Base-by-base conservation (phyloP, 2,329 filamentous ascomycete species). In the Bertia moriformis region DNA sequence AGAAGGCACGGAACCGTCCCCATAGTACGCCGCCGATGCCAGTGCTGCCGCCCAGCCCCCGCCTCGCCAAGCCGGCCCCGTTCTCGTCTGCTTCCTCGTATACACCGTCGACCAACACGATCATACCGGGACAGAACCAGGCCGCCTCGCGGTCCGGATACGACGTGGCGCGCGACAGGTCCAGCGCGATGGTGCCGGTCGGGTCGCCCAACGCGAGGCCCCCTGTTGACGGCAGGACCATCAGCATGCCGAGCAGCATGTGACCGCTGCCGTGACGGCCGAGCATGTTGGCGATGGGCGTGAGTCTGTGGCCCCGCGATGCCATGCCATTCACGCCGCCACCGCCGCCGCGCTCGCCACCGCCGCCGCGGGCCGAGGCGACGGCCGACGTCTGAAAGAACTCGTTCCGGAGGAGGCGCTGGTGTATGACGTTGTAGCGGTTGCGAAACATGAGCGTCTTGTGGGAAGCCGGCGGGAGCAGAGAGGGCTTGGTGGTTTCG, bases 51-150 rank as follows among this genome's bases (percentile, higher is more conserved):
- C 84, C 83, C 3, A 93, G 66, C 0, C 74, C 77, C 17, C 77
- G 78, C n/a, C n/a, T n/a, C n/a, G n/a, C n/a, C n/a, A n/a, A n/a
- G n/a, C n/a, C n/a, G n/a, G n/a, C n/a, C 14, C 79, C 78, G 2
- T 68, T 62, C 15, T 73, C 78, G 44, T 78, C 72, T 44, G 87
- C 85, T 55, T 96, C 89, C 54, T 94, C 87, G 52, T 98, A 98
- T 14, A 89, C 78, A 4, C 91, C 91, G 50, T 98, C 91, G 0
- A 95, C 76, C 0, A 98, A 69, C 3, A 96, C 83, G 38, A 98
- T 83, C 87, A 95, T 96, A 3, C 93, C 93, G 0, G 91, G 88
- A 3, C 81, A 78, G 52, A 95, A 95, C 81, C 87, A 98, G 3
- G 84, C 81, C 18, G 84, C 86, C 51, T 89, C 79, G 43, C 7